Base-by-base conservation (phyloP, 805 yeast species). In the Candida koratica region DNA sequence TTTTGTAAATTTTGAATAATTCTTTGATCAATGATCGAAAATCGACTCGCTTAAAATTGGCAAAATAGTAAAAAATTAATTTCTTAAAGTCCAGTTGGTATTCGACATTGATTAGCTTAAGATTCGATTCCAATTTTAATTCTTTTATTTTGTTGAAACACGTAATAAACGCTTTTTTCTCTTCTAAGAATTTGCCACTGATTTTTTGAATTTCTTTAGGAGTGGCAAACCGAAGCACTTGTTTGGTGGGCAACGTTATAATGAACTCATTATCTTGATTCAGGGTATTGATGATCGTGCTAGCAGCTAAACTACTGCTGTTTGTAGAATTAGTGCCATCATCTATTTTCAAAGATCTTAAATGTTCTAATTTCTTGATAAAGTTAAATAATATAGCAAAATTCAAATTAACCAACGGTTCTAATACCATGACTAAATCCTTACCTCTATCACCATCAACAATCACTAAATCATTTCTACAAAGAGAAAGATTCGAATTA, bases 401-500 rank as follows among this genome's bases (percentile, higher is more conserved):
- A 41, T 80, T 75, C 38, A 81, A 66, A 28, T 69, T 72, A 19
- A 83, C 71, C 27, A 68, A 56, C 0, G 90, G 86, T 43, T 81
- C 83, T 18, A 83, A 60, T 28, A 84, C 77, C 73, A 79, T 73
- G 7, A 80, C 90, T 44, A 84, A 57, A 56, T 84, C 94, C 49
- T 81, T 81, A 18, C 94, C 94, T 43, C 93, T 67, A 54, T 84
- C 94, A 37, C 93, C 94, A 59, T 84, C 93, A 38, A 82, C 81
- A 13, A 84, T 77, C 7, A 83, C 84, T 51, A 84, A 67, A 56
- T 84, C 93, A 38, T 75, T 68, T 29, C 74, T 67, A 42, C 67
- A 71, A 41, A 84, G 61, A 33, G 59, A 58, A 33, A 84, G 62
- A 48, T 81, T 82, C 10, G 87, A 73, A 47, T 74, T 75, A 40